Evolutionary conservation across 1,284 basidiomycete species (phyloP).

Genomic region (Phellopilus nigrolimitatus): DNA sequence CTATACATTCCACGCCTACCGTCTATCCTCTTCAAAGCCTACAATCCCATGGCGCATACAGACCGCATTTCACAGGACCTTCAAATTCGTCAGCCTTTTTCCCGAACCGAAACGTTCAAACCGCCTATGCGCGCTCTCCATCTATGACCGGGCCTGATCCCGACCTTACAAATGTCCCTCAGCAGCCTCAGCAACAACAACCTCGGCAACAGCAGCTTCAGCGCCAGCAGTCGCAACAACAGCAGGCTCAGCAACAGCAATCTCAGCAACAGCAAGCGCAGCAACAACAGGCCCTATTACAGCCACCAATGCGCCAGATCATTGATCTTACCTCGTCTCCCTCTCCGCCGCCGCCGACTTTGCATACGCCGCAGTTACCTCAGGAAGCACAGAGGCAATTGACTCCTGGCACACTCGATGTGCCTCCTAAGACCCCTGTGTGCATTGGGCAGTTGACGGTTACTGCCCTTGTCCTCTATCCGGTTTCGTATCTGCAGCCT

Average conservation of each 20-base stretch:
- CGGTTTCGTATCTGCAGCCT: conserved; percentile 63
- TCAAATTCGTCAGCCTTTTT: conserved; percentile 33
- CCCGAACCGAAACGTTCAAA: conserved; percentile 24
- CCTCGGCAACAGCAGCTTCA: too few relatives aligned
- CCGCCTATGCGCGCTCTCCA: conserved; percentile 24
- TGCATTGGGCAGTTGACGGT: conserved; percentile 85
- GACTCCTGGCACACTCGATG: conserved; percentile 40
- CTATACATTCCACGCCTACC: conserved; percentile 20
- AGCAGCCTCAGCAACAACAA: conserved; percentile 14
- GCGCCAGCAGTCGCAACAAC: too few relatives aligned
- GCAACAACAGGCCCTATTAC: too few relatives aligned
- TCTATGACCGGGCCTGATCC: conserved; percentile 16
- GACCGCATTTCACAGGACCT: conserved; percentile 43
- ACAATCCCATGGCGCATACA: conserved; percentile 32
- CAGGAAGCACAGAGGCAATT: conserved; percentile 22
- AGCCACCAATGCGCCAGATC: conserved; percentile 41
- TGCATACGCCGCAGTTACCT: conserved; percentile 24
- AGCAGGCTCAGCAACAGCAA: too few relatives aligned
- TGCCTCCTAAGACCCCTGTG: conserved; percentile 72
- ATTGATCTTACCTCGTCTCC: conserved; percentile 76
- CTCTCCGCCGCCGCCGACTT: conserved; percentile 53
- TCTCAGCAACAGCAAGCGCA: background rate
- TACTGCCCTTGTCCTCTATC: conserved; percentile 83
- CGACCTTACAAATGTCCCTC: conserved; percentile 6
- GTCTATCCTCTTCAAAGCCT: conserved; percentile 17